phyloP scores from a whole-genome alignment of 768 basidiomycete genomes.

The Boletellus sp. region DNA sequence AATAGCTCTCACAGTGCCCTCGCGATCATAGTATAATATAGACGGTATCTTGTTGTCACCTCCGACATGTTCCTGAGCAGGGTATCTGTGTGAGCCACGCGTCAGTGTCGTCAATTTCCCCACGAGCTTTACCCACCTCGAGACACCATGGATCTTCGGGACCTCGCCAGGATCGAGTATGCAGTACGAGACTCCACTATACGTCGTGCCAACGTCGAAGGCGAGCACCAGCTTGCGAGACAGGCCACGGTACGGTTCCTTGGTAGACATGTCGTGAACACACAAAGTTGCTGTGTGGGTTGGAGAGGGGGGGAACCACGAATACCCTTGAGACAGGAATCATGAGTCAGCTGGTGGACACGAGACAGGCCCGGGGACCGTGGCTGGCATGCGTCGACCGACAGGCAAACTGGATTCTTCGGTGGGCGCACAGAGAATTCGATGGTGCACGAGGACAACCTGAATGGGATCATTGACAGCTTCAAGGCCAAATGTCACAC shows the following conservation, averaged over 20 bases:
- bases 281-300: too few relatives aligned
- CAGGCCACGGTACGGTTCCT: conserved; percentile 34
- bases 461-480: too few relatives aligned
- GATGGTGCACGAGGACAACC: too few relatives aligned
- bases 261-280: conserved; percentile 27
- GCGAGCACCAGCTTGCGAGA: conserved; percentile 40
- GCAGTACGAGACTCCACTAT: conserved; percentile 36
- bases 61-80: conserved; percentile 40
- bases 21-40: conserved; percentile 42
- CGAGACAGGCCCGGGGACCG: too few relatives aligned
- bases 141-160: conserved; percentile 26
- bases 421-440: too few relatives aligned
- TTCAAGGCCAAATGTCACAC: too few relatives aligned
- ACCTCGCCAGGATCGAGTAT: conserved; percentile 34
- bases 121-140: conserved; percentile 17
- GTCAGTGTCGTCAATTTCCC: not conserved
- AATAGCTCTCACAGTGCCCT: conserved; percentile 36
- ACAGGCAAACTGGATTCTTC: too few relatives aligned
- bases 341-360: too few relatives aligned
- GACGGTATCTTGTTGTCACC: conserved; percentile 24
- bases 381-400: too few relatives aligned
- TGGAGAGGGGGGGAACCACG: too few relatives aligned
- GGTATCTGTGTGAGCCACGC: conserved; percentile 33
- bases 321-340: too few relatives aligned
- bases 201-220: conserved; percentile 45